phyloP scores from a whole-genome alignment of 2,329 filamentous ascomycete genomes.

The Cladosporium austrohemisphaericum region DNA sequence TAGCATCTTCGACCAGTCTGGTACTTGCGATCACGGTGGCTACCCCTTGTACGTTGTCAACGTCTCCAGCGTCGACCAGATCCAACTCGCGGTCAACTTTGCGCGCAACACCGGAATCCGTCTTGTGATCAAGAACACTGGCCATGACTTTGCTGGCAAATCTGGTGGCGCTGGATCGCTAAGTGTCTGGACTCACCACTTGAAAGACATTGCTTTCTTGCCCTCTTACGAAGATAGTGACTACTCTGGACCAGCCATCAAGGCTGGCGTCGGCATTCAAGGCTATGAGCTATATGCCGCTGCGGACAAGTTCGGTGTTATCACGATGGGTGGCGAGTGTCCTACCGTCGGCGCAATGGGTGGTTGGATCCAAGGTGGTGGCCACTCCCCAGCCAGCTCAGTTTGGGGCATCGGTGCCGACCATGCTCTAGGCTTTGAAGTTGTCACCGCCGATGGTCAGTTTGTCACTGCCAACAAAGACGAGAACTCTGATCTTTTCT shows the following conservation, averaged over 20 bases:
- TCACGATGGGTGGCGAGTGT: constrained; percentile 19
- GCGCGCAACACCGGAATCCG: constrained; percentile 21
- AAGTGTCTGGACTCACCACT: constrained; percentile 23
- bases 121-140: constrained; percentile 24
- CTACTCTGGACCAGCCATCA: constrained; percentile 21
- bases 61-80: constrained; percentile 15
- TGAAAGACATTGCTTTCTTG: constrained; percentile 19
- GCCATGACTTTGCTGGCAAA: constrained; percentile 25
- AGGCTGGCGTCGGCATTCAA: constrained; percentile 21
- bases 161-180: constrained; percentile 21
- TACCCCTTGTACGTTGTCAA: constrained; percentile 21
- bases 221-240: constrained; percentile 10
- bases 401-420: constrained; percentile 24
- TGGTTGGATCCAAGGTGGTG: constrained; percentile 24
- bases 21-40: constrained; percentile 18
- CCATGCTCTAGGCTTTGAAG: constrained; percentile 17
- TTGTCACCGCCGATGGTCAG: not conserved
- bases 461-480: constrained; percentile 9
- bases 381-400: constrained; percentile 18
- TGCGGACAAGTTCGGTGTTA: constrained; percentile 1
- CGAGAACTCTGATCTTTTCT: constrained; percentile 27
- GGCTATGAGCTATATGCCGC: constrained; percentile 17
- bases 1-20: not conserved
- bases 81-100: constrained; percentile 22
- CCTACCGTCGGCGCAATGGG: constrained; percentile 24